Evolutionary conservation across 306 rosid species (phyloP).

Genomic region (Sicyos baderoa): DNA sequence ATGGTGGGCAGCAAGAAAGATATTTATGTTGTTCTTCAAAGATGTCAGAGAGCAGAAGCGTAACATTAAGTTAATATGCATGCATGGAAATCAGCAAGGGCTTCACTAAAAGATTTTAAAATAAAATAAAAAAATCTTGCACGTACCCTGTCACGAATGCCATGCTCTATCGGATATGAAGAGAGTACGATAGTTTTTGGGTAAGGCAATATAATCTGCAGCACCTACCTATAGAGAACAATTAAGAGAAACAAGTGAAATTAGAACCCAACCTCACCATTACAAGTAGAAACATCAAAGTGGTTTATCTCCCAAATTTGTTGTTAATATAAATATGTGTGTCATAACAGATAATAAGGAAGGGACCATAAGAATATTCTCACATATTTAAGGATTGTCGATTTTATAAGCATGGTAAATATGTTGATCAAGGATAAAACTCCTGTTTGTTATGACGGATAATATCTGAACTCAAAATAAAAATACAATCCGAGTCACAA

Average conservation of each 20-base stretch:
- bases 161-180: conserved; percentile 89
- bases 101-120: not conserved
- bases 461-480: not conserved
- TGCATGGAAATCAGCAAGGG: not conserved
- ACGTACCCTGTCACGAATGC: conserved; percentile 79
- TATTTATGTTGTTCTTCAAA: not conserved
- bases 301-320: not conserved
- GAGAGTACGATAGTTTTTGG: conserved; percentile 79
- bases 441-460: not conserved
- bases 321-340: too few species aligned
- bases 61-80: not conserved
- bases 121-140: not conserved
- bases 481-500: too few species aligned
- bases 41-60: too few species aligned
- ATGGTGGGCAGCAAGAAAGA: not conserved
- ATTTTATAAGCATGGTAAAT: not conserved
- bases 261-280: not conserved
- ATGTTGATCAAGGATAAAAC: conserved; percentile 2
- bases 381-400: not conserved
- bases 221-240: conserved; percentile 68
- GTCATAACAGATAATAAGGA: too few species aligned
- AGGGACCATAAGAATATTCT: not conserved
- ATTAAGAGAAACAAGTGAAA: not conserved
- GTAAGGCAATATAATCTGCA: conserved; percentile 95
- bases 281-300: not conserved